These are phyloP conservation scores for Acorus gramineus DNA, from an alignment of 106 monocot genomes.

Conservation along the genomic window DNA sequence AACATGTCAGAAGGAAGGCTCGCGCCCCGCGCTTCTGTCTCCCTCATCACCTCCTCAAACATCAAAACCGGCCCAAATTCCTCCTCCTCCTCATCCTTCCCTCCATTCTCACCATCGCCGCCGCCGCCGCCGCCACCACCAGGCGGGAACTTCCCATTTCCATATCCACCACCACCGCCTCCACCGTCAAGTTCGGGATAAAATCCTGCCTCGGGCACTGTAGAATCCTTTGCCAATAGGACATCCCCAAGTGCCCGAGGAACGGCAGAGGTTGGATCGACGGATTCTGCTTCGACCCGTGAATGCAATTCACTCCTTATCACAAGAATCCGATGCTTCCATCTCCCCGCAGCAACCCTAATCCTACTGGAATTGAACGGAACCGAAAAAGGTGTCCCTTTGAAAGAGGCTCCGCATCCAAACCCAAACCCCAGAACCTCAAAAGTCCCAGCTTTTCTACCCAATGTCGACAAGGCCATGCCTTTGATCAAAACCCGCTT, in stretches of 20 bases:
- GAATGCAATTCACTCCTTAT: slow-evolving; percentile 17
- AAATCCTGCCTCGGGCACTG: slow-evolving; percentile 2
- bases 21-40: slow-evolving; percentile 32
- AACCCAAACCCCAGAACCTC: not conserved
- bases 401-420: slow-evolving; percentile 1
- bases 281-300: not conserved
- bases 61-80: slow-evolving; percentile 67
- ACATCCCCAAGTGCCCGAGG: slow-evolving; percentile 5
- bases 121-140: slow-evolving; percentile 25
- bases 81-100: slow-evolving; percentile 25
- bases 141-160: slow-evolving; percentile 21
- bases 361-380: not conserved
- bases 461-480: no score
- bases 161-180: slow-evolving; percentile 18
- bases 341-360: not conserved
- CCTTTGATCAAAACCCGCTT: no score
- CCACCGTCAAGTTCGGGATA: slow-evolving; percentile 15
- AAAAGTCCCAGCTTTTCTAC: not conserved
- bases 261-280: not conserved
- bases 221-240: slow-evolving; percentile 5
- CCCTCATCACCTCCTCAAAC: slow-evolving; percentile 58
- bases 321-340: not conserved
- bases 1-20: slow-evolving; percentile 56
- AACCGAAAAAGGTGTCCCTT: slow-evolving; percentile 1
- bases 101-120: slow-evolving; percentile 21